These are phyloP conservation scores for Microglena sp. DNA, from an alignment of 139 green algal genomes.

Conservation along the genomic window DNA sequence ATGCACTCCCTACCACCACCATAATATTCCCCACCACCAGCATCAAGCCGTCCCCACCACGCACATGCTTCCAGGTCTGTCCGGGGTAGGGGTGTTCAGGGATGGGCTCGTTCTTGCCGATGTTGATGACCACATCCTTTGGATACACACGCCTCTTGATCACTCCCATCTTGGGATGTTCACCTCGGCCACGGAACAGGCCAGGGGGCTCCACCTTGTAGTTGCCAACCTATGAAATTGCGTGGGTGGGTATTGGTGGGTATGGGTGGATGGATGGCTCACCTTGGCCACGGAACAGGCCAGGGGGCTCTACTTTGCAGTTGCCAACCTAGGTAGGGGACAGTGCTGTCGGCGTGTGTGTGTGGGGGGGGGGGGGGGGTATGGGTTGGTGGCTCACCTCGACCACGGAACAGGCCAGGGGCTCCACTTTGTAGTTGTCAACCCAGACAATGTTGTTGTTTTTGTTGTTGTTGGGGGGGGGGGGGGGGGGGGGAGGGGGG, in stretches of 20 bases:
- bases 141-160: constrained; percentile 94
- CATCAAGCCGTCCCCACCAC: too few species aligned
- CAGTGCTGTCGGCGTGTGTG: too few species aligned
- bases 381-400: neutral
- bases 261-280: constrained; percentile 99
- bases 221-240: constrained; percentile 83
- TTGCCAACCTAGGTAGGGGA: constrained; percentile 92
- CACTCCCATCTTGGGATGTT: constrained; percentile 98
- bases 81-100: constrained; percentile 79
- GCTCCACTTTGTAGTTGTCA: neutral
- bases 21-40: too few species aligned
- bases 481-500: too few species aligned
- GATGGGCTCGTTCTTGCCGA: constrained; percentile 65
- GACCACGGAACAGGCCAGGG: neutral
- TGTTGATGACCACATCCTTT: constrained; percentile 96
- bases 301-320: constrained; percentile 94
- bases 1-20: too few species aligned
- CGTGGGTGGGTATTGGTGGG: neutral
- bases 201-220: constrained; percentile 95
- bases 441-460: too few species aligned
- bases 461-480: too few species aligned
- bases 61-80: constrained; percentile 58
- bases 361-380: neutral
- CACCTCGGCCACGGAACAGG: constrained; percentile 93
- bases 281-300: constrained; percentile 93